phyloP scores from a whole-genome alignment of 2,329 filamentous ascomycete genomes.

The Botryosphaeria dothidea region DNA sequence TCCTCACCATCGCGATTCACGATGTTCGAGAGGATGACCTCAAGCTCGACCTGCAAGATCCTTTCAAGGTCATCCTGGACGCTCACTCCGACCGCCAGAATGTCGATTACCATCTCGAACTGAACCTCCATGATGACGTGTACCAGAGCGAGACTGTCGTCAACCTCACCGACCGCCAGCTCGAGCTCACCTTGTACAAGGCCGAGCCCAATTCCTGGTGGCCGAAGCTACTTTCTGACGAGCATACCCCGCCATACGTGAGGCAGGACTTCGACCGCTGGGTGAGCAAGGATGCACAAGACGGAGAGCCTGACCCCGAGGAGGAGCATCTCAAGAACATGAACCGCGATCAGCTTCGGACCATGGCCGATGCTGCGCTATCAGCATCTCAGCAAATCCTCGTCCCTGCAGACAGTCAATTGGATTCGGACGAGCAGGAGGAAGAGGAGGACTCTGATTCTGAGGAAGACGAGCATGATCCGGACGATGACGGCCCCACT shows the following conservation, averaged over 20 bases:
- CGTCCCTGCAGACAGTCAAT: neutral
- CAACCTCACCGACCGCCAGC: slow-evolving; percentile 4
- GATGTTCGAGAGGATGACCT: neutral
- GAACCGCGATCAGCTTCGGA: neutral
- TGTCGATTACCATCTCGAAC: neutral
- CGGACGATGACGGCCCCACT: neutral
- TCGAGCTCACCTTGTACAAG: neutral
- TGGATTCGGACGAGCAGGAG: neutral
- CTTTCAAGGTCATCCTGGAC: neutral
- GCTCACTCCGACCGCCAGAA: neutral
- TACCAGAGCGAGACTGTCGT: neutral
- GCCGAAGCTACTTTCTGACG: neutral
- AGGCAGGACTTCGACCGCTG: slow-evolving; percentile 10
- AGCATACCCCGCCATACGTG: neutral
- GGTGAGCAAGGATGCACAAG: neutral
- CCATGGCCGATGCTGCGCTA: neutral
- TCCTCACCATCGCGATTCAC: neutral
- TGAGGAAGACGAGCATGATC: neutral
- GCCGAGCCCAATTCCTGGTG: slow-evolving; percentile 10
- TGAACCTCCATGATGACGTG: neutral
- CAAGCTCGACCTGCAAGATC: neutral
- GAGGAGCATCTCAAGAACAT: neutral
- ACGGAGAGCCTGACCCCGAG: neutral
- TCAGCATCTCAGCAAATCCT: neutral
- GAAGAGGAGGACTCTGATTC: neutral